Evolutionary conservation across 1,284 basidiomycete species (phyloP), one percentile per base, ranked within the genome.

Genomic region (Neonothopanus nambi): DNA sequence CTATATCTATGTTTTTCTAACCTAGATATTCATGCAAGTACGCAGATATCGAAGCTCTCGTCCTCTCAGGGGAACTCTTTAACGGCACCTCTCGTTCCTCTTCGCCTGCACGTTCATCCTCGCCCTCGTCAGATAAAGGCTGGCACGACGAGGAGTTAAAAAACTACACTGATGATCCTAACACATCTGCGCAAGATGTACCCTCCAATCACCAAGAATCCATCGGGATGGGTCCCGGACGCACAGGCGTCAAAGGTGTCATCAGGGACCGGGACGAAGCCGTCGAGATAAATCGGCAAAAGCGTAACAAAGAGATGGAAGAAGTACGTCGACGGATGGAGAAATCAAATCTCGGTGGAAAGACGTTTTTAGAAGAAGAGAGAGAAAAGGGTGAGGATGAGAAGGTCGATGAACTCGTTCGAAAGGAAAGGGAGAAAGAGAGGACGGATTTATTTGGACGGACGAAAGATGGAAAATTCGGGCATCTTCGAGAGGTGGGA

Each of bases 231-330:
- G 89, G 85, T 5, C 87, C 87, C 7, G 89, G 89, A 2, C 77
- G 90, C 21, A 92, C 89, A 3, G 89, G 89, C 24, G 89, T 92
- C 47, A 92, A 92, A 61, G 90, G 89, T 33, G 90, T 92, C 55
- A 88, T 92, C 55, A 79, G 88, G 24, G 89, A 92, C 67, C 76
- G 81, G 36, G 76, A 84, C 55, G 89, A 92, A 63, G 87, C 86
- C 2, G 76, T 72, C n/a, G 67, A 71, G 37, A 64, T 81, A 24
- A 74, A 79, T 43, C 75, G 77, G 13, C 74, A 77, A 21, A 80
- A 76, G 59, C 40, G 48, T 17, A 42, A 35, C 6, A 40, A 23
- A 21, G 58, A 57, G 42, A 51, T 58, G 17, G 63, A 59, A 28
- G 56, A 58, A 35, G 21, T 62, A 23, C 55, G 48, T 17, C 15